These are phyloP conservation scores for Fusarium buharicum DNA, from an alignment of 2,329 filamentous ascomycete species.

Conservation along the genomic window DNA sequence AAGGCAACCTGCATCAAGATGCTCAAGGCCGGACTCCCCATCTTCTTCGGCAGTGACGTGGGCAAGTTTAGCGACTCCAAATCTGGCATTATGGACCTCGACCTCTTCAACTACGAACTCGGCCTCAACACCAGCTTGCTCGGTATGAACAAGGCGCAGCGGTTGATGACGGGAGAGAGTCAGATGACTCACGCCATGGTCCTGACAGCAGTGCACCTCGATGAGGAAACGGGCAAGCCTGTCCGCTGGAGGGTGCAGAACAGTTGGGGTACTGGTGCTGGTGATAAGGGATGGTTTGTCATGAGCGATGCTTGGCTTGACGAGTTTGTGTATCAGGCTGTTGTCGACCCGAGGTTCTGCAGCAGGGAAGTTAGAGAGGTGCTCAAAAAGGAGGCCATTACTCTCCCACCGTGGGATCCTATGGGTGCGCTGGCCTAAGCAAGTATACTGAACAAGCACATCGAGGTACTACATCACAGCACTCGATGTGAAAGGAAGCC, in stretches of 20 bases:
- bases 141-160: conserved; percentile 78
- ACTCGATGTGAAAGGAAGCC: not conserved
- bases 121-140: conserved; percentile 83
- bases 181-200: conserved; percentile 96
- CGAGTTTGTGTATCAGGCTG: conserved; percentile 86
- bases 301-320: conserved; percentile 87
- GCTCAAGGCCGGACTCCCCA: conserved; percentile 79
- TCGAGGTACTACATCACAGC: not conserved
- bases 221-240: conserved; percentile 67
- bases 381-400: conserved; percentile 73
- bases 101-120: conserved; percentile 80
- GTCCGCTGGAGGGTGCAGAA: conserved; percentile 90
- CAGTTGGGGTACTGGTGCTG: conserved; percentile 77
- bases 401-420: conserved; percentile 82
- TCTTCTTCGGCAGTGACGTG: conserved; percentile 91
- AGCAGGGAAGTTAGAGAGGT: conserved; percentile 74
- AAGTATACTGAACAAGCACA: not conserved
- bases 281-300: conserved; percentile 86
- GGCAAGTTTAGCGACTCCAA: conserved; percentile 78
- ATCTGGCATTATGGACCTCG: conserved; percentile 82
- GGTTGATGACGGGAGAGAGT: conserved; percentile 78
- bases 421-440: conserved; percentile 76
- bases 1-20: conserved; percentile 80
- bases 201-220: conserved; percentile 84
- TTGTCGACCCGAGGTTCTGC: conserved; percentile 78